Evolutionary conservation across 2,329 filamentous ascomycete species (phyloP).

Genomic region (Emergomyces pasteurianus): DNA sequence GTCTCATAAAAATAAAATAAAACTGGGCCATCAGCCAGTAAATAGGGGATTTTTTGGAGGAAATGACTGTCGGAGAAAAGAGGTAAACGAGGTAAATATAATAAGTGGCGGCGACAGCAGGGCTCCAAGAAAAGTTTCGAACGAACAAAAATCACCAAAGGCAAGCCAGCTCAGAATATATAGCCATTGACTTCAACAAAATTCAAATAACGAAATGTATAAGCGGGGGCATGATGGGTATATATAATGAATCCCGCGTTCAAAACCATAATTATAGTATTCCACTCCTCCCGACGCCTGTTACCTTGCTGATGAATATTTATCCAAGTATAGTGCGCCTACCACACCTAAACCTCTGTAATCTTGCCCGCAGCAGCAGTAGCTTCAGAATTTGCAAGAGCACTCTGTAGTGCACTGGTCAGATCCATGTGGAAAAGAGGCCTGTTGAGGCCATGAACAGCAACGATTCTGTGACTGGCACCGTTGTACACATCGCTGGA

Average conservation of each 20-base stretch:
- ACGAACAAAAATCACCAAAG: not conserved
- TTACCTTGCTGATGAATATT: not conserved
- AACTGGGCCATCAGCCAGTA: not conserved
- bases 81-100: not conserved
- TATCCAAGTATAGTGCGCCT: not conserved
- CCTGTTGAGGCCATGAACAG: constrained; percentile 75
- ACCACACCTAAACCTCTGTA: not conserved
- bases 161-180: not conserved
- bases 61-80: not conserved
- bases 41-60: not conserved
- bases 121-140: not conserved
- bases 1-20: not conserved
- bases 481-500: constrained; percentile 37
- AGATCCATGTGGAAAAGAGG: constrained; percentile 92
- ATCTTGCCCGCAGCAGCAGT: constrained; percentile 1
- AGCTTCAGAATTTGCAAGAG: constrained; percentile 62
- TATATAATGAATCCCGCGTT: not conserved
- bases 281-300: not conserved
- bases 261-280: not conserved
- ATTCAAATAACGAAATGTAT: not conserved
- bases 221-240: not conserved
- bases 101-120: not conserved
- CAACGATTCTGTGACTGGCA: constrained; percentile 38
- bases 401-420: constrained; percentile 77
- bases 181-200: not conserved